Evolutionary conservation across 192 early-diverging fungal genomes (phyloP).

Genomic region (Chytriomyces sp.): DNA sequence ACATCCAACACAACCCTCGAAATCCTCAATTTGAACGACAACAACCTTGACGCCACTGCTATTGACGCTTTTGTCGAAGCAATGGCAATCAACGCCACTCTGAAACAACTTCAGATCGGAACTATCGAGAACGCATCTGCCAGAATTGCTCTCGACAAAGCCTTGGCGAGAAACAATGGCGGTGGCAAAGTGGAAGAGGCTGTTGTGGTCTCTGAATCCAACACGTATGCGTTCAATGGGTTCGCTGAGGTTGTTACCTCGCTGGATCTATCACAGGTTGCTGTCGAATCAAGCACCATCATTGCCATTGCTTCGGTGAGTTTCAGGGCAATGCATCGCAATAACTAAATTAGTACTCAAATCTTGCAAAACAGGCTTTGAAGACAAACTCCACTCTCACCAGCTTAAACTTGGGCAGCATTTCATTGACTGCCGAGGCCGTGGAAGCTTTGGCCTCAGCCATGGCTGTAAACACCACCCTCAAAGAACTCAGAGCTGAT

Average conservation of each 20-base stretch:
- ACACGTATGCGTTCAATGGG: not conserved
- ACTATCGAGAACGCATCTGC: slow-evolving; percentile 48
- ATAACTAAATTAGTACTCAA: no score
- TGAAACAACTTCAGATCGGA: slow-evolving; percentile 45
- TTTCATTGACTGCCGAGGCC: slow-evolving; percentile 45
- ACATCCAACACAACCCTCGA: slow-evolving; percentile 43
- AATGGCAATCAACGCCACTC: slow-evolving; percentile 41
- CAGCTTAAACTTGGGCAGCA: slow-evolving; percentile 47
- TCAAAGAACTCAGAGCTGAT: slow-evolving; percentile 45
- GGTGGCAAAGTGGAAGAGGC: slow-evolving; percentile 1
- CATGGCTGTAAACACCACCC: slow-evolving; percentile 41
- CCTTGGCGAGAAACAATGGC: slow-evolving; percentile 55
- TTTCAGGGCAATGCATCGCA: not conserved
- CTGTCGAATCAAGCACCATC: not conserved
- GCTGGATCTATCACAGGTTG: not conserved
- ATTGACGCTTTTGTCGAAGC: slow-evolving; percentile 50
- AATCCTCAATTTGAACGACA: slow-evolving; percentile 48
- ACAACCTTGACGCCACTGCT: slow-evolving; percentile 46
- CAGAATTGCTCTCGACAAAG: slow-evolving; percentile 49
- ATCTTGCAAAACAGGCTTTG: slow-evolving; percentile 33
- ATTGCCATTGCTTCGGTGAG: not conserved
- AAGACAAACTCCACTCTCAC: slow-evolving; percentile 42
- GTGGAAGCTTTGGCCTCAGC: slow-evolving; percentile 50
- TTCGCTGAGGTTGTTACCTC: not conserved
- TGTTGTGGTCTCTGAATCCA: no score